Conservation (phyloP, 108 stramenopile species). For the Skeletonema grethae region DNA sequence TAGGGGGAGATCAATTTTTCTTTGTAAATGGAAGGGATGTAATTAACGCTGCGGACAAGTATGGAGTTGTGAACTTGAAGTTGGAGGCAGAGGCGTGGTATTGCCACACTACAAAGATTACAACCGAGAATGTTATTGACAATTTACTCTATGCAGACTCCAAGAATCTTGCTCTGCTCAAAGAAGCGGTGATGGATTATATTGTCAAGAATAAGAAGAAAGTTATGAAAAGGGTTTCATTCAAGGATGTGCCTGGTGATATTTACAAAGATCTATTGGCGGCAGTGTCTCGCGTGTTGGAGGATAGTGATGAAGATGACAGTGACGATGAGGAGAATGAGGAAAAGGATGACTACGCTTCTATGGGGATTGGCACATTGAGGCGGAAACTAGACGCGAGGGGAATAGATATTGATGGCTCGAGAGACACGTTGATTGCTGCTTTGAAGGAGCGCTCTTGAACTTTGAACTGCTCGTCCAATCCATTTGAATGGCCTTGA, state of each 20-base stretch:
- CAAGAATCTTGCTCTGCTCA: constrained; percentile 8
- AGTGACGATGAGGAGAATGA: background rate
- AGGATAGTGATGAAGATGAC: constrained; percentile 7
- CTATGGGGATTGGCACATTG: background rate
- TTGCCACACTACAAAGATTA: background rate
- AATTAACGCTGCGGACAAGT: constrained; percentile 21
- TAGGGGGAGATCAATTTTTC: background rate
- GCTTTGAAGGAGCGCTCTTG: background rate
- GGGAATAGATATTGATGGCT: constrained; percentile 11
- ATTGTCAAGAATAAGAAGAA: constrained; percentile 13
- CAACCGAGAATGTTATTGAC: constrained; percentile 6
- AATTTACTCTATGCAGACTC: constrained; percentile 15
- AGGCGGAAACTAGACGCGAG: background rate
- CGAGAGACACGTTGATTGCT: constrained; percentile 5
- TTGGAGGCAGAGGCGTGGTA: constrained; percentile 20
- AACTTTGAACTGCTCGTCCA: background rate
- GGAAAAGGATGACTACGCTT: background rate
- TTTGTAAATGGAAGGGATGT: background rate
- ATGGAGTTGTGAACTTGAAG: constrained; percentile 22
- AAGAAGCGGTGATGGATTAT: constrained; percentile 24
- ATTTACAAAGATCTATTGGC: constrained; percentile 4
- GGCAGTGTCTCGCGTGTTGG: background rate
- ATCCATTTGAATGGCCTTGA: no score
- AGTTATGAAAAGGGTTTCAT: background rate
- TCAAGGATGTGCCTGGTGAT: constrained; percentile 1